Conservation (phyloP, 768 basidiomycete species). For the Auriscalpium orientale region DNA sequence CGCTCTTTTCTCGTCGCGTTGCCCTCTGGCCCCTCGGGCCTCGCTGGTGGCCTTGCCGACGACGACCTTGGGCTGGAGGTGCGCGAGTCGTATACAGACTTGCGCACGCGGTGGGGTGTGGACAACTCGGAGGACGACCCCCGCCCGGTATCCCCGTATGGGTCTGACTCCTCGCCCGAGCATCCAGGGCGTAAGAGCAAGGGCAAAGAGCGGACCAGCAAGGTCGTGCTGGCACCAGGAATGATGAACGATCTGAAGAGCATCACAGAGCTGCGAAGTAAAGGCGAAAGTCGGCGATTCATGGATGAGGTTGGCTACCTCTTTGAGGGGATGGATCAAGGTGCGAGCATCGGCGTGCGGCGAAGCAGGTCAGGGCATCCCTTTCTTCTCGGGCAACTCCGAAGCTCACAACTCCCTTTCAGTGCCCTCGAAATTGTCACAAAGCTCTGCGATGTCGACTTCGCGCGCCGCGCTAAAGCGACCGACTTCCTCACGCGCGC, state of each 20-base stretch:
- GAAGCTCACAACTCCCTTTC: neutral
- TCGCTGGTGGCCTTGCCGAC: slow-evolving; percentile 24
- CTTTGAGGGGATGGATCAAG: slow-evolving; percentile 65
- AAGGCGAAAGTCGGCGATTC: slow-evolving; percentile 74
- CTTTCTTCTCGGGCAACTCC: neutral
- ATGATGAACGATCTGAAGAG: slow-evolving; percentile 74
- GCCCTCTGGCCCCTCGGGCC: slow-evolving; percentile 21
- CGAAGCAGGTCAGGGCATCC: slow-evolving; percentile 51
- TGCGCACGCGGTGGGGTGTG: slow-evolving; percentile 76
- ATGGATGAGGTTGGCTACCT: slow-evolving; percentile 81
- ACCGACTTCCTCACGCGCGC: slow-evolving; percentile 64
- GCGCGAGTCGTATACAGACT: slow-evolving; percentile 69
- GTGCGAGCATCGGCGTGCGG: slow-evolving; percentile 45
- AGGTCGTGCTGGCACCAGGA: slow-evolving; percentile 35
- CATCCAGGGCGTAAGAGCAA: slow-evolving; percentile 33
- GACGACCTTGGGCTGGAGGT: slow-evolving; percentile 35
- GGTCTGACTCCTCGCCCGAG: slow-evolving; percentile 4
- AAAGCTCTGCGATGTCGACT: slow-evolving; percentile 67
- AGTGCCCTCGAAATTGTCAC: slow-evolving; percentile 73
- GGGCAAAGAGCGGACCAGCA: slow-evolving; percentile 18
- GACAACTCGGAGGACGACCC: slow-evolving; percentile 74
- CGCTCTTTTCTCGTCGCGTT: slow-evolving; percentile 74
- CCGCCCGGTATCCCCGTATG: slow-evolving; percentile 21
- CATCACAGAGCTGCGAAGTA: slow-evolving; percentile 72
- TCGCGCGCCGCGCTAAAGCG: slow-evolving; percentile 71